A percentile compares a stretch with the other conserved stretches of the same genome.
phyloP scores from a whole-genome alignment of 225 moss, liverwort and hornwort genomes.

The Climacium dendroides region DNA sequence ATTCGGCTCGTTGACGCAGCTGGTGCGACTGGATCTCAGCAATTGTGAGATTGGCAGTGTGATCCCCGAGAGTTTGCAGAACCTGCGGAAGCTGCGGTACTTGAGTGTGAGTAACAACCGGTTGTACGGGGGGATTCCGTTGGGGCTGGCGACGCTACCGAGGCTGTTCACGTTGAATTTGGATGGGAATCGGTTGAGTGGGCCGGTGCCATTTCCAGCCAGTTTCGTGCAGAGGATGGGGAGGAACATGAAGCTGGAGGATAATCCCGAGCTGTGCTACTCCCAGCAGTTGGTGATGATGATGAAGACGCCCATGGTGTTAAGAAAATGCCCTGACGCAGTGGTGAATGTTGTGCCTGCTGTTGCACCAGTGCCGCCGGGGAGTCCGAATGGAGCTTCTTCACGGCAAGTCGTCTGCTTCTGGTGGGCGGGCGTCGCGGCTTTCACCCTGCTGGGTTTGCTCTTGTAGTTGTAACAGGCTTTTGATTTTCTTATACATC shows the following conservation, averaged over 20 bases:
- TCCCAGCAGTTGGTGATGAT: neutral
- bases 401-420: neutral
- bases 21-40: conserved; percentile 20
- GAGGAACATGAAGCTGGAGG: conserved; percentile 3
- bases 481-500: neutral
- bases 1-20: neutral
- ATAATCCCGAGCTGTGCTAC: conserved; percentile 25
- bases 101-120: conserved; percentile 16
- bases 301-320: neutral
- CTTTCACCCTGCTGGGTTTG: neutral
- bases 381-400: neutral
- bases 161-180: conserved; percentile 19
- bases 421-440: neutral
- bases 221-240: conserved; percentile 31
- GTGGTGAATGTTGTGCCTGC: neutral
- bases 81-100: neutral
- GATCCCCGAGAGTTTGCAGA: conserved; percentile 14
- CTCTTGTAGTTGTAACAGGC: neutral
- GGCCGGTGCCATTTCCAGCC: conserved; percentile 27
- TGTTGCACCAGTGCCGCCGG: neutral
- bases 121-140: neutral
- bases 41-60: neutral
- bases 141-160: neutral
- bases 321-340: neutral
- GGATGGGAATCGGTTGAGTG: conserved; percentile 32